Evolutionary conservation across 2,329 filamentous ascomycete genomes (phyloP).

Genomic region (Cordyceps cateniannulata): DNA sequence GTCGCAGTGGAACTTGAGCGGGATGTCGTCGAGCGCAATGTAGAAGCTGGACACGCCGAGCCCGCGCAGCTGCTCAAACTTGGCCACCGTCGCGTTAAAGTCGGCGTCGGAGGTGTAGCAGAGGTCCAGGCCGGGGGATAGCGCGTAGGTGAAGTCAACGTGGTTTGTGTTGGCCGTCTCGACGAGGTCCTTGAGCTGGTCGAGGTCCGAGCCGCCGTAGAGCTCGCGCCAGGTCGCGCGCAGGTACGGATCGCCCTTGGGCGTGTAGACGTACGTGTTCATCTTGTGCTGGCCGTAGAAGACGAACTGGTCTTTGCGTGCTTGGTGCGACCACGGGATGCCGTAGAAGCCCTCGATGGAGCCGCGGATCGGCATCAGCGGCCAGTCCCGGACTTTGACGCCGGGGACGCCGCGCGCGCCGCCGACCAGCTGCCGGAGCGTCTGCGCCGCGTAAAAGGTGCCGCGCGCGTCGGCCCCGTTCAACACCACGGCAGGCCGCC

Average conservation of each 20-base stretch:
- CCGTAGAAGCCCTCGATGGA: constrained; percentile 18
- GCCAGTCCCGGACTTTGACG: constrained; percentile 16
- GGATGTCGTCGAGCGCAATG: constrained; percentile 15
- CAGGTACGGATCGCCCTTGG: constrained; percentile 13
- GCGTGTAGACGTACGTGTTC: constrained; percentile 16
- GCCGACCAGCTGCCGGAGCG: constrained; percentile 14
- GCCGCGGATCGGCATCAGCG: constrained; percentile 16
- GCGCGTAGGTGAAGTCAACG: constrained; percentile 15
- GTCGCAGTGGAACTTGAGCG: constrained; percentile 14
- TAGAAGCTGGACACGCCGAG: constrained; percentile 16
- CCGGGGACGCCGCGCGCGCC: constrained; percentile 1
- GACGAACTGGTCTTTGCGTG: constrained; percentile 15
- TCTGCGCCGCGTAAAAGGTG: constrained; percentile 16
- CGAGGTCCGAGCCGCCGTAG: constrained; percentile 13
- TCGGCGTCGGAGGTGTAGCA: constrained; percentile 16
- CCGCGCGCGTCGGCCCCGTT: constrained; percentile 15
- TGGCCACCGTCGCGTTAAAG: constrained; percentile 14
- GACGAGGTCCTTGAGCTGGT: constrained; percentile 14
- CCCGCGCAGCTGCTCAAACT: constrained; percentile 14
- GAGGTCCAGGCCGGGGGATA: constrained; percentile 15
- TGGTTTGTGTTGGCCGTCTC: constrained; percentile 16
- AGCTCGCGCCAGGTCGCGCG: constrained; percentile 13
- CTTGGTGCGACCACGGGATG: constrained; percentile 16
- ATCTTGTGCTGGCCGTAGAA: constrained; percentile 17
- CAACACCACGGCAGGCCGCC: constrained; percentile 11